Evolutionary conservation across 345 rosid genomes (phyloP), one percentile per base, ranked within the genome.

Genomic region (Moricandia arvensis): DNA sequence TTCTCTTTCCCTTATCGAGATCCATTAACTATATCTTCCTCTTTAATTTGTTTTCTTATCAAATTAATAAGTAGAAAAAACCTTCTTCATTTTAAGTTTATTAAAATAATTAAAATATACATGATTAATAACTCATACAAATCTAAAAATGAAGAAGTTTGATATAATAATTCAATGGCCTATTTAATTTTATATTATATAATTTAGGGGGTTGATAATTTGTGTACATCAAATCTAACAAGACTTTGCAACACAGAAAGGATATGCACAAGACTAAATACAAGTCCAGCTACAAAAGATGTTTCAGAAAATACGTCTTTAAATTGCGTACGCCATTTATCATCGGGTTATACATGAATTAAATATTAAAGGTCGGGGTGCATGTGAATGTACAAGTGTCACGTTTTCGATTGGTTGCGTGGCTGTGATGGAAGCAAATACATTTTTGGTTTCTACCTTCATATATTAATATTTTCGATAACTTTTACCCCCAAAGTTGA

Each of bases 381-480:
- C 80, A 77, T 72, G 80, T 77, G 77, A 34, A 65, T 71, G 76
- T 66, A 78, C 81, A 78, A 72, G 64, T 78, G 81, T 72, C 77
- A 18, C 62, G 10, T 66, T 77, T 65, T 71, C 73, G 7, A 77
- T 77, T 77, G 76, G 68, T 77, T 66, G 77, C 77, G 80, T 72
- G 77, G 81, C 72, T 58, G 63, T 66, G 34, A 35, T 72, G 73
- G 63, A 72, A 78, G 81, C 81, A 66, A 78, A 72, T 0, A 66
- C 81, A 59, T 66, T n/a, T 72, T 78, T 78, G 77, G 38, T 49
- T 72, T 72, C 73, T 37, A 66, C 63, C 69, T 66, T 70, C 58
- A 68, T 58, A 34, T 15, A 51, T 53, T 53, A 29, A 55, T 63
- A 29, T 6, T 66, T 66, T 34, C 26, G 3, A 41, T 37, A 26